Base-by-base conservation (phyloP, 139 green algal genomes). In the Chlorella sp. region DNA sequence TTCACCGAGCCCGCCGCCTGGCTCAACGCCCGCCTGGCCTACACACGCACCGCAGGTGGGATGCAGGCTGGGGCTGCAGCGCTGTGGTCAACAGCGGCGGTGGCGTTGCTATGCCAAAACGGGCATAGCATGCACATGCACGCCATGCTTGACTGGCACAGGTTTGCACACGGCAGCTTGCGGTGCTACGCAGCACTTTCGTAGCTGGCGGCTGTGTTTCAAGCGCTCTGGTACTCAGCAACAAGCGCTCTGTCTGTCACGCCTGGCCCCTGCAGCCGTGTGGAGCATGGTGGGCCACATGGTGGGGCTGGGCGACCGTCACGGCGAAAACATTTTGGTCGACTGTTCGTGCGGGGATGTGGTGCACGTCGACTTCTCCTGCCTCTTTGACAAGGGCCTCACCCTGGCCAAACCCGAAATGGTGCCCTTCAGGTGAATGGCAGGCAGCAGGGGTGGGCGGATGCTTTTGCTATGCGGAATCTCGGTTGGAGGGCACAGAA, bases 291-390 rank as follows among this genome's bases (percentile, higher is more conserved):
- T 89, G 85, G 85, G 85, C 19, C 85, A 89, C 42, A 39, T 83
- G 18, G 90, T 96, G 83, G 97, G 96, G 3, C 92, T 98, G 80
- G 97, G 97, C 14, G 97, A 99, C 92, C 86, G 98, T 11, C 98
- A 99, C 86, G 96, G 97, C 2, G 98, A 99, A 90, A 99, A 99
- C 95, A 94, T 99, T 24, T 95, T 99, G 92, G 88, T 99, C 34
- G 93, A 98, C 90, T 82, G 40, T 1, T 39, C 53, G 21, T 81
- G 76, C 0, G 92, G 93, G 18, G 93, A 95, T 39, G 86, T 83
- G 16, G 93, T 99, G 71, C 97, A 99, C 81, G 95, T 99, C 2
- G 98, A 99, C 94, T 99, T 99, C 93, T 95, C 95, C 34, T 99
- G 96, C 94, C 94, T 99, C 0, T 99, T 99, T 90, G 98, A 99